phyloP scores from a whole-genome alignment of 228 moss, liverwort and hornwort genomes.

The Sphagnum fallax region DNA sequence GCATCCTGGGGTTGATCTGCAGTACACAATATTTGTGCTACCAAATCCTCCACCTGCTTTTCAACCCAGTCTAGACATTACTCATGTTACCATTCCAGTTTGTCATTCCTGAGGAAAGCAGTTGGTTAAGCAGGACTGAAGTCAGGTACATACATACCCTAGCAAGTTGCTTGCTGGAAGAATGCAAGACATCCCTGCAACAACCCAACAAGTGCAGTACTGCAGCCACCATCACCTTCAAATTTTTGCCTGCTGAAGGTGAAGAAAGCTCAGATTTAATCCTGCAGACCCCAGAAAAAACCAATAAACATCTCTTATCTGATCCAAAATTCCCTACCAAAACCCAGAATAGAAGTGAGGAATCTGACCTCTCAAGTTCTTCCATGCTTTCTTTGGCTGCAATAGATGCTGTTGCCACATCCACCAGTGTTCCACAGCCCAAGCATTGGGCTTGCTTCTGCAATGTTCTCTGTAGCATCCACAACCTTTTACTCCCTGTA shows the following conservation, averaged over 20 bases:
- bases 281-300: constrained; percentile 20
- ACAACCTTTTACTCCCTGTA: constrained; percentile 1
- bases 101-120: neutral
- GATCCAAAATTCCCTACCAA: too few relatives aligned
- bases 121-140: too few relatives aligned
- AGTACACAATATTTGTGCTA: constrained; percentile 42
- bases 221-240: constrained; percentile 14
- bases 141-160: constrained; percentile 15
- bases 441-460: constrained; percentile 38
- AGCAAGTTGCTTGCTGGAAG: constrained; percentile 49
- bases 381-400: constrained; percentile 13
- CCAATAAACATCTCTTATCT: too few relatives aligned
- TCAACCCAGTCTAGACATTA: too few relatives aligned
- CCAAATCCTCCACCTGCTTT: constrained; percentile 40
- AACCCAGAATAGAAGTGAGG: neutral
- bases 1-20: constrained; percentile 29
- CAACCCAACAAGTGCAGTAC: constrained; percentile 27
- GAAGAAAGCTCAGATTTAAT: constrained; percentile 20
- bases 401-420: constrained; percentile 22
- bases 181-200: constrained; percentile 27
- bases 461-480: constrained; percentile 17
- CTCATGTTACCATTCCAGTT: neutral
- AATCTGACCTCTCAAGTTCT: constrained; percentile 32
- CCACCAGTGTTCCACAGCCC: constrained; percentile 37
- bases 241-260: constrained; percentile 4